A percentile compares a stretch with the other conserved stretches of the same genome.
phyloP scores from a whole-genome alignment of 2,329 filamentous ascomycete genomes.

The Arthrobotrys entomopaga region DNA sequence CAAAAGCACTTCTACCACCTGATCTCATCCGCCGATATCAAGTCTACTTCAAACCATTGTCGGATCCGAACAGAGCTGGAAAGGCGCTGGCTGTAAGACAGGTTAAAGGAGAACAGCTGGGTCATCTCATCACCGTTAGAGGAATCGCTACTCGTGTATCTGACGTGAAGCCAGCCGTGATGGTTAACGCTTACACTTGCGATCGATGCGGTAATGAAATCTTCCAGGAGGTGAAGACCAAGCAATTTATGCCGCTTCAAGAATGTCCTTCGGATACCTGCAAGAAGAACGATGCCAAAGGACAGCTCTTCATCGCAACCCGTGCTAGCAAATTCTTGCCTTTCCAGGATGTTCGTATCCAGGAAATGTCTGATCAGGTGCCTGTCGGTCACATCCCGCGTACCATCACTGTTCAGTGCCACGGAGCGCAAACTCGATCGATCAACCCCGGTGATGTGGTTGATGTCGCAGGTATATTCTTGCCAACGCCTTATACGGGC shows the following conservation, averaged over 20 bases:
- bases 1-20: conserved; percentile 84
- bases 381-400: conserved; percentile 97
- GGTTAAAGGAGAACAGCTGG: conserved; percentile 90
- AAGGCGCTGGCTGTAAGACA: conserved; percentile 89
- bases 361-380: conserved; percentile 99
- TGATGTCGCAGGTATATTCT: conserved; percentile 92
- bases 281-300: conserved; percentile 87
- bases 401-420: conserved; percentile 86
- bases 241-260: conserved; percentile 86
- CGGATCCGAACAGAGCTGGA: conserved; percentile 68
- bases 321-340: conserved; percentile 95
- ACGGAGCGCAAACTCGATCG: conserved; percentile 83
- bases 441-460: conserved; percentile 94
- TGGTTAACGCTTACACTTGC: conserved; percentile 97
- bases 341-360: conserved; percentile 98
- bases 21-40: conserved; percentile 94
- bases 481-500: conserved; percentile 97
- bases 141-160: conserved; percentile 95
- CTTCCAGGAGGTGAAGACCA: conserved; percentile 92
- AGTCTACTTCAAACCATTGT: conserved; percentile 91
- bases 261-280: conserved; percentile 92
- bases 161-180: conserved; percentile 96
- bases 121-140: conserved; percentile 89
- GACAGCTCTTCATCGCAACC: conserved; percentile 92
- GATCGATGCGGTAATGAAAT: conserved; percentile 96